Conservation (phyloP, 352 stramenopile genomes). For the Phytophthora citricola region DNA sequence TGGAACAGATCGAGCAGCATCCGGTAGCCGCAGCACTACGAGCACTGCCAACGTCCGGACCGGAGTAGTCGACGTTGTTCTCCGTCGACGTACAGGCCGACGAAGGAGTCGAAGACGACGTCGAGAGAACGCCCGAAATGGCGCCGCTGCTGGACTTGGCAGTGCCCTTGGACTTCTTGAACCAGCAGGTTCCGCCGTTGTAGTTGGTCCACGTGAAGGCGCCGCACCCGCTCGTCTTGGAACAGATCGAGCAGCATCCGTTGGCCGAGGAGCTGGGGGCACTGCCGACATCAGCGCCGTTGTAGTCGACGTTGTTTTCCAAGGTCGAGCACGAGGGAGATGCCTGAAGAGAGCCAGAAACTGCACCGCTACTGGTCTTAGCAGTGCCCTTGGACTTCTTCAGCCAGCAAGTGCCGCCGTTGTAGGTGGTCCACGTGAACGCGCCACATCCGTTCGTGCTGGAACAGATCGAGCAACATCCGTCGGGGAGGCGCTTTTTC, state of each 20-base stretch:
- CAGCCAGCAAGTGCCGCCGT: slow-evolving; percentile 15
- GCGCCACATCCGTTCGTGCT: slow-evolving; percentile 9
- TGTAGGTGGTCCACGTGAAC: slow-evolving; percentile 20
- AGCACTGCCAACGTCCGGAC: slow-evolving; percentile 8
- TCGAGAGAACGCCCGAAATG: background rate
- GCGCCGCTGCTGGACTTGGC: background rate
- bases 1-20: slow-evolving; percentile 19
- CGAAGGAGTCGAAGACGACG: background rate
- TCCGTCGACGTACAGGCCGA: slow-evolving; percentile 5
- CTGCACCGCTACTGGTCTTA: slow-evolving; percentile 3
- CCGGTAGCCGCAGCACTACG: slow-evolving; percentile 9
- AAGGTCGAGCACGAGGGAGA: slow-evolving; percentile 2
- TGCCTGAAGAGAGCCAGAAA: slow-evolving; percentile 9
- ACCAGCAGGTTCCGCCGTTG: slow-evolving; percentile 12
- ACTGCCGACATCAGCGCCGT: slow-evolving; percentile 7
- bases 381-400: slow-evolving; percentile 9
- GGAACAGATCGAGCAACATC: slow-evolving; percentile 12
- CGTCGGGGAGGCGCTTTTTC: slow-evolving; percentile 3
- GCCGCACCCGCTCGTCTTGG: slow-evolving; percentile 6
- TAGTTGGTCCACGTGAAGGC: slow-evolving; percentile 17
- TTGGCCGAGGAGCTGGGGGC: slow-evolving; percentile 4
- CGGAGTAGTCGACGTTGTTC: slow-evolving; percentile 20
- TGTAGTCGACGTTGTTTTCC: slow-evolving; percentile 15
- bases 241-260: slow-evolving; percentile 15
- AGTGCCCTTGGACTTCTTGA: slow-evolving; percentile 14